Evolutionary conservation across 164 flowering plant species (phyloP), one percentile per base, ranked within the genome.

Genomic region (Houttuynia cordata): DNA sequence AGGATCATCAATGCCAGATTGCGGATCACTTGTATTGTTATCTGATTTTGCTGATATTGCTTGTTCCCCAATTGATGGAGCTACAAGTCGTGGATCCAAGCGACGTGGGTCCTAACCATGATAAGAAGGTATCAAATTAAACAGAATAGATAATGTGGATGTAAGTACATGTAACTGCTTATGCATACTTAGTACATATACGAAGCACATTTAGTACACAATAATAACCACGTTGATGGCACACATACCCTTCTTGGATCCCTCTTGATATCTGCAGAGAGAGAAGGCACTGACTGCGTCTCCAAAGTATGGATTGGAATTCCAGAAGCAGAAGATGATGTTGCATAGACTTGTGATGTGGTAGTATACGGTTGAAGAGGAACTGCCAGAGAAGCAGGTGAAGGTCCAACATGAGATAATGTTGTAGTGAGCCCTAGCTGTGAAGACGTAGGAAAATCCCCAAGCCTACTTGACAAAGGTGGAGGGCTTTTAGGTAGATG

Each of bases 21-120:
- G 77, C n/a, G 57, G 23, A 50, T 71, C 64, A 67, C 47, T 55
- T 10, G 49, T 41, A 20, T 63, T 37, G 45, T 81, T 86, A 67
- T 87, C 90, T 12, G 41, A 21, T 54, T 74, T 72, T 62, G 41
- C n/a, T 56, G 78, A 67, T 0, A 63, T 55, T 12, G 79, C 64
- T 60, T 80, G 75, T 34, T 59, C 63, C 59, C 71, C 87, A 68
- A 53, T 67, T 58, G 87, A 60, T 40, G 56, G 74, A 37, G 76
- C 69, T 34, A 56, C 64, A 65, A 92, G 87, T 61, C 99, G 79
- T 12, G 99, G 99, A 77, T 94, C 99, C 59, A 83, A 72, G 61
- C 97, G 94, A 24, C 97, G 97, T 42, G 93, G 97, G 78, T 91
- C 99, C 99, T 94, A 81, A 64, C 75, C 71, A 39, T 24, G 50